phyloP scores from a whole-genome alignment of 768 basidiomycete genomes.

The Flagelloscypha sp. region DNA sequence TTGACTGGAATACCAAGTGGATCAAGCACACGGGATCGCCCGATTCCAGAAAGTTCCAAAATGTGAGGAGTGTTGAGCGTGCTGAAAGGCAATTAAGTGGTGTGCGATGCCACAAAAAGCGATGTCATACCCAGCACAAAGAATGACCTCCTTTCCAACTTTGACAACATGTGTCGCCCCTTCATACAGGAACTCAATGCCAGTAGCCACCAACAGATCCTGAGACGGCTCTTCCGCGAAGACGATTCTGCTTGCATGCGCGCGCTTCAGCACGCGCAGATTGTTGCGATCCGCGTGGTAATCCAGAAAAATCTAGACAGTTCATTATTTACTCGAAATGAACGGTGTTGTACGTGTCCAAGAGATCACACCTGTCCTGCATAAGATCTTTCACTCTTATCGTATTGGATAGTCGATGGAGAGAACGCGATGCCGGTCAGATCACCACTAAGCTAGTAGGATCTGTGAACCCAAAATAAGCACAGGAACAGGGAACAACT shows the following conservation, averaged over 20 bases:
- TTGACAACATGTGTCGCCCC: conserved; percentile 11
- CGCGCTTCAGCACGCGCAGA: conserved; percentile 10
- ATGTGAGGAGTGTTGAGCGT: conserved; percentile 16
- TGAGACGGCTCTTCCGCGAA: no score
- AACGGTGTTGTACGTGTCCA: no score
- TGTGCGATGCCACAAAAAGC: not conserved
- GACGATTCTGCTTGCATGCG: conserved; percentile 7
- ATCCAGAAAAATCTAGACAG: conserved; percentile 9
- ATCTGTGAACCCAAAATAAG: no score
- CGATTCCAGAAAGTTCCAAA: conserved; percentile 17
- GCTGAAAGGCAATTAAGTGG: not conserved
- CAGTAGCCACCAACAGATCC: conserved; percentile 8
- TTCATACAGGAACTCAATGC: conserved; percentile 13
- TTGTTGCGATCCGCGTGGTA: conserved; percentile 12
- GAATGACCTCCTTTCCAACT: conserved; percentile 8
- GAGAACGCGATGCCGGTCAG: conserved; percentile 5
- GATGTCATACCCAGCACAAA: conserved; percentile 10
- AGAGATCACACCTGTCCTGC: no score
- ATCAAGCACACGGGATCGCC: conserved; percentile 10
- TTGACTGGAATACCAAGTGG: conserved; percentile 12
- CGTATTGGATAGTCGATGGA: not conserved
- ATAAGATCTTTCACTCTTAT: no score
- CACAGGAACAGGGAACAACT: no score
- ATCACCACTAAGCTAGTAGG: no score
- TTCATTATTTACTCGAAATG: no score